Evolutionary conservation across 208 protist species (phyloP), one percentile per base, ranked within the genome.

Genomic region (Acanthamoeba culbertsoni): DNA sequence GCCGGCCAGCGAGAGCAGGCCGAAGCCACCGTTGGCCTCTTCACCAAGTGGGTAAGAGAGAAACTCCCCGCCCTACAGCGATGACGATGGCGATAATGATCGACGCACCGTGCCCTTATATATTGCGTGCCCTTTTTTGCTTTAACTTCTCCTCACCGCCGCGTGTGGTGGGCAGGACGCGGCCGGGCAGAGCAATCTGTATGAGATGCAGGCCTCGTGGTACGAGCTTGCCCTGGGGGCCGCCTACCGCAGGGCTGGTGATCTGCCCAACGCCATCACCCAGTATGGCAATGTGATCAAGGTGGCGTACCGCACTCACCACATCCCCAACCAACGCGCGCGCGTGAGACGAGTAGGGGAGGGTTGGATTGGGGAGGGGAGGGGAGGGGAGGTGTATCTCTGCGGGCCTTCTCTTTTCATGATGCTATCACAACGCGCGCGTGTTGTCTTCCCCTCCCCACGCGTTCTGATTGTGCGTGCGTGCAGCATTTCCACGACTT

Each of bases 141-240:
- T n/a, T n/a, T n/a, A n/a, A n/a, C n/a, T n/a, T n/a, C n/a, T n/a
- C n/a, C n/a, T n/a, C n/a, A n/a, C n/a, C n/a, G n/a, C n/a, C n/a
- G n/a, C n/a, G n/a, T n/a, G n/a, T n/a, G n/a, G n/a, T n/a, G n/a
- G n/a, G n/a, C n/a, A 95, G 37, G 95, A 92, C 62, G 51, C 84
- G 10, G 94, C 96, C 37, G 86, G 63, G 12, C 77, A 82, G 8
- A 93, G 94, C 57, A 94, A 97, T 43, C 73, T 97, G 26, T 96
- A 98, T 46, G 98, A 99, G 53, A 99, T 99, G 95, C 98, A 99
- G 95, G 98, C 98, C 96, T 97, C 97, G 91, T 99, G 98, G 98
- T 99, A 98, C 94, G 98, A 99, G 96, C 93, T 96, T 43, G 98
- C 99, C 88, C 94, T 98, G 3, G 98, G 97, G 8, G 96, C 98